These are phyloP conservation scores for Rugonectria rugulosa DNA, from an alignment of 2,329 filamentous ascomycete genomes.

Conservation along the genomic window DNA sequence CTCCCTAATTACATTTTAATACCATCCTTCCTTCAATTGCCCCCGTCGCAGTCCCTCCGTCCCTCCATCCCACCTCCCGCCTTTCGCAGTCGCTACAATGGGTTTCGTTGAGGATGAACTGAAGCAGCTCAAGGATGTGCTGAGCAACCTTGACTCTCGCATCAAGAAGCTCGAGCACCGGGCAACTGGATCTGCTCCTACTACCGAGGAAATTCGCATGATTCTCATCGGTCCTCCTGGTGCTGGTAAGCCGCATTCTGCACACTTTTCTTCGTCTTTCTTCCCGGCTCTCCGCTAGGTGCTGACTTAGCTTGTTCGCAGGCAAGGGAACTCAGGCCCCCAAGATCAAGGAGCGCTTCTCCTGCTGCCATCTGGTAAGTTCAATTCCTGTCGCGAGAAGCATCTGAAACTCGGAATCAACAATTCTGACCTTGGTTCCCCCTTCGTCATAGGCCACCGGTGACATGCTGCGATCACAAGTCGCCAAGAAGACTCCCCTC, in stretches of 20 bases:
- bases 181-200: slow-evolving; percentile 62
- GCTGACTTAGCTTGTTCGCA: slow-evolving; percentile 49
- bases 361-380: slow-evolving; percentile 93
- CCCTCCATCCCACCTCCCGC: slow-evolving; percentile 25
- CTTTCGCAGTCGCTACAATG: slow-evolving; percentile 66
- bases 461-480: slow-evolving; percentile 98
- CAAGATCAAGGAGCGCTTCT: slow-evolving; percentile 97
- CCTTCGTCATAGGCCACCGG: slow-evolving; percentile 77
- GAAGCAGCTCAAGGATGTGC: slow-evolving; percentile 83
- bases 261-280: slow-evolving; percentile 7
- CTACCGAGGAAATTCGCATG: slow-evolving; percentile 82
- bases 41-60: slow-evolving; percentile 25
- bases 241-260: slow-evolving; percentile 72
- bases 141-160: slow-evolving; percentile 83
- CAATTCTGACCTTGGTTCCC: slow-evolving; percentile 27
- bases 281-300: slow-evolving; percentile 6
- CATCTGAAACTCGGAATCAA: background rate
- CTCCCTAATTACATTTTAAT: slow-evolving; percentile 14
- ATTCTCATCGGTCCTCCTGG: slow-evolving; percentile 97
- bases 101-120: slow-evolving; percentile 87
- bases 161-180: slow-evolving; percentile 85
- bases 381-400: slow-evolving; percentile 26
- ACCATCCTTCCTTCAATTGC: slow-evolving; percentile 27
- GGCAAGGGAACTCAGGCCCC: slow-evolving; percentile 99
- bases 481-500: slow-evolving; percentile 94